Evolutionary conservation across 202 grass and related monocot genomes (phyloP), one percentile per base, ranked within the genome.

Genomic region (Tripidium arundinaceum): DNA sequence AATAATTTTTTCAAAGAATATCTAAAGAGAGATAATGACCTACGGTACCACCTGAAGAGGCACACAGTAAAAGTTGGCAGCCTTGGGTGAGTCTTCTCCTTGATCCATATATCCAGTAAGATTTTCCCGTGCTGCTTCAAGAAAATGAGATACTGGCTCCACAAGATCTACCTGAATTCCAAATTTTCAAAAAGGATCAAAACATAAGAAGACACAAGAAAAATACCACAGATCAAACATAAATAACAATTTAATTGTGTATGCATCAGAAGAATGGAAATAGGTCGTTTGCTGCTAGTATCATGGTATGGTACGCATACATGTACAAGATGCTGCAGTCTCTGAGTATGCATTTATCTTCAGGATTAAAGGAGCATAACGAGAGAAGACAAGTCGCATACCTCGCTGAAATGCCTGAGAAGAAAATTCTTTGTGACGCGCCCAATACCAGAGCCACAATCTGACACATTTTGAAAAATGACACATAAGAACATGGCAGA

Each of bases 381-480:
- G 0, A 59, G 55, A 26, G 55, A 62, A 13, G 39, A 41, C 13
- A 18, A 65, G 34, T 6, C 7, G 31, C 19, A 74, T 80, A 93
- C 96, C 96, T 99, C 96, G 19, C 95, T 93, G 74, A 99, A 99
- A 60, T 91, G 88, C 69, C 65, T 88, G 2, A 99, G 80, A 69
- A 99, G 92, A 79, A 99, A 65, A 87, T 99, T 93, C 86, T 99
- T 99, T 1, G 96, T 95, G 72, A 99, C 92, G n/a, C 96, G 74
- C 0, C 96, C 96, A 6, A 99, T 95, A 77, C 96, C 96, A 2
- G 96, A 94, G 52, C 96, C 96, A 88, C 96, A 99, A 64, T 99
- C 96, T 99, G 86, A 31, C 74, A 78, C 8, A 76, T 8, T 82
- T 49, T 45, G 64, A 83, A 75, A 77, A 28, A 50, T 8, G 12